Conservation (phyloP, 495 filamentous ascomycete species). For the Trichoderma parareesei region DNA sequence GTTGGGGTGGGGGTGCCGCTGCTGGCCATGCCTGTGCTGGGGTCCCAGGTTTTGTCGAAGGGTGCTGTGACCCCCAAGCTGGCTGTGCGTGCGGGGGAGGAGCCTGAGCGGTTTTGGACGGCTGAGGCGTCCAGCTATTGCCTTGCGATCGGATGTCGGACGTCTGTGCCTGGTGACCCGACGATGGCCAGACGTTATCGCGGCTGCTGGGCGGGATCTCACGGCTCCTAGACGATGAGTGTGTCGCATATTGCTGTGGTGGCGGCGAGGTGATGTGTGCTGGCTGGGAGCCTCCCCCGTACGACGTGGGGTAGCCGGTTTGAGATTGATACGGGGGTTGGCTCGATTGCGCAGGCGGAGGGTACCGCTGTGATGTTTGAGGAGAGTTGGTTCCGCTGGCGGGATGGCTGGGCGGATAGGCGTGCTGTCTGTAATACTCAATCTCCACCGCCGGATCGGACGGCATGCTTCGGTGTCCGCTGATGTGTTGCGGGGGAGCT, state of each 20-base stretch:
- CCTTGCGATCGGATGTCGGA: slow-evolving; percentile 21
- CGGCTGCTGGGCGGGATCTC: slow-evolving; percentile 22
- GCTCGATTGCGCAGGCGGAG: slow-evolving; percentile 24
- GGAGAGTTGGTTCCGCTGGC: slow-evolving; percentile 29
- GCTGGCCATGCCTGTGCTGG: slow-evolving; percentile 31
- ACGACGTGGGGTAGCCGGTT: slow-evolving; percentile 20
- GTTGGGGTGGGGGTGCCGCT: slow-evolving; percentile 27
- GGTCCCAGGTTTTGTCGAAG: slow-evolving; percentile 28
- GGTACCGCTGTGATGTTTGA: slow-evolving; percentile 31
- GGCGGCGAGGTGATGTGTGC: slow-evolving; percentile 27
- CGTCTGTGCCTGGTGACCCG: slow-evolving; percentile 26
- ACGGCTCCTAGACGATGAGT: slow-evolving; percentile 21
- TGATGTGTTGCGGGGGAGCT: slow-evolving; percentile 26
- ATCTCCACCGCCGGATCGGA: slow-evolving; percentile 20
- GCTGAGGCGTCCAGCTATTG: slow-evolving; percentile 25
- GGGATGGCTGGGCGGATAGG: slow-evolving; percentile 27
- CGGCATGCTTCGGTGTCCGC: slow-evolving; percentile 20
- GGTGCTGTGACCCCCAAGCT: slow-evolving; percentile 37
- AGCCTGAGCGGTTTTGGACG: slow-evolving; percentile 31
- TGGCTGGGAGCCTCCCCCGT: slow-evolving; percentile 23
- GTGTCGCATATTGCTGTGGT: slow-evolving; percentile 26
- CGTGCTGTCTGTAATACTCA: slow-evolving; percentile 35
- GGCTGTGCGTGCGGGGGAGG: slow-evolving; percentile 26
- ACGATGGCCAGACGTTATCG: slow-evolving; percentile 23
- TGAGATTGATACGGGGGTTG: slow-evolving; percentile 26